phyloP scores from a whole-genome alignment of 352 stramenopile species.

The Thraustochytrium striatum region DNA sequence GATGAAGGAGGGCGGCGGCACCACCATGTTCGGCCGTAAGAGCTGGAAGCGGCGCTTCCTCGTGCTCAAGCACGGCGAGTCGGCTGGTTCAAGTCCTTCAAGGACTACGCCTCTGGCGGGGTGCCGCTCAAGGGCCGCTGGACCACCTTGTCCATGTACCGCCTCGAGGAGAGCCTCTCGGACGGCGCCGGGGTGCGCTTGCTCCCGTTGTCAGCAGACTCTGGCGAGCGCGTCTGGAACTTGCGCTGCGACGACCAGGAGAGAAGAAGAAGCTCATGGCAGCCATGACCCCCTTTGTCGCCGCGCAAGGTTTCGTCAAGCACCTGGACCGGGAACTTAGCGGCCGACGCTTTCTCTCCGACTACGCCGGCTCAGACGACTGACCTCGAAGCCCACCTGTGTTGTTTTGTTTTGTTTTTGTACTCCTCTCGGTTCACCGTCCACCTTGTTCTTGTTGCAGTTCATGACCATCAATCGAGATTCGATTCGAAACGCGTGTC shows the following conservation, averaged over 20 bases:
- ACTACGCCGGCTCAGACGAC: no score
- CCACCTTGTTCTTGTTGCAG: no score
- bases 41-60: slow-evolving; percentile 50
- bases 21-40: slow-evolving; percentile 42
- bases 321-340: no score
- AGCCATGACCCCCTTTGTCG: slow-evolving; percentile 25
- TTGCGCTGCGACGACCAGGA: slow-evolving; percentile 6
- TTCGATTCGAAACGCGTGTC: no score
- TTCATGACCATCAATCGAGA: no score
- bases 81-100: slow-evolving; percentile 47
- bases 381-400: no score
- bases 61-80: slow-evolving; percentile 48
- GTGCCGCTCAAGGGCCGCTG: slow-evolving; percentile 25
- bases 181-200: slow-evolving; percentile 19
- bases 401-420: no score
- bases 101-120: slow-evolving; percentile 11
- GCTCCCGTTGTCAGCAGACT: neutral
- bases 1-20: slow-evolving; percentile 51
- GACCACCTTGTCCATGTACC: slow-evolving; percentile 5
- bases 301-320: no score
- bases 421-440: no score
- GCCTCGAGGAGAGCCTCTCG: slow-evolving; percentile 18
- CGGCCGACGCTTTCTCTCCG: no score
- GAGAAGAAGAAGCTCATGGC: slow-evolving; percentile 18
- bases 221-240: slow-evolving; percentile 9